These are phyloP conservation scores for Porphyrellus sp. DNA, from an alignment of 1,284 basidiomycete species.

Conservation along the genomic window DNA sequence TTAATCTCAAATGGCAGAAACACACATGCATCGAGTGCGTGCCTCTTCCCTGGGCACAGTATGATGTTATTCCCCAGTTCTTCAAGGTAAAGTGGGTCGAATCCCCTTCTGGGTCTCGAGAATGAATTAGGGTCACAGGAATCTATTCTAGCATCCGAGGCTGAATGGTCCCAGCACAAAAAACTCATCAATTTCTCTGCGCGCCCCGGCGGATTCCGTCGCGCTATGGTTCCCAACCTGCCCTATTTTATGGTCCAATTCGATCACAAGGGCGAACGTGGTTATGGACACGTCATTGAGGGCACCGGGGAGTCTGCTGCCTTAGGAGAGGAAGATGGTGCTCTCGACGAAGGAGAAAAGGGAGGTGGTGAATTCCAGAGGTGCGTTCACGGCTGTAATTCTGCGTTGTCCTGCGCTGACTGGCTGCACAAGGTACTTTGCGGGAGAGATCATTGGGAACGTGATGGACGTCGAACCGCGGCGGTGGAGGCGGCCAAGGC, in stretches of 20 bases:
- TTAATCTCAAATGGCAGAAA: constrained; percentile 80
- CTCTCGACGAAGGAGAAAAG: constrained; percentile 80
- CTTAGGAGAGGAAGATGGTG: constrained; percentile 61
- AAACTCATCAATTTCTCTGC: constrained; percentile 92
- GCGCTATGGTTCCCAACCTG: constrained; percentile 91
- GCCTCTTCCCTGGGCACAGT: constrained; percentile 82
- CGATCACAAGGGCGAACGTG: constrained; percentile 95
- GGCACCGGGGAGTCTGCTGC: constrained; percentile 68
- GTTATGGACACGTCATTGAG: constrained; percentile 96
- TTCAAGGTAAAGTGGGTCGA: constrained; percentile 65
- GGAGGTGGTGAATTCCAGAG: constrained; percentile 85
- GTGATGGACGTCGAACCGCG: constrained; percentile 86
- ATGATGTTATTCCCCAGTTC: constrained; percentile 85
- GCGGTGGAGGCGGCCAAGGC: constrained; percentile 78
- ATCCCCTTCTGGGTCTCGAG: not conserved
- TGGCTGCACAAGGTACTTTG: constrained; percentile 74
- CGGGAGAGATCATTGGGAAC: constrained; percentile 92
- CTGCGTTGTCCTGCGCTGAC: constrained; percentile 2
- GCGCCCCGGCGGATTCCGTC: constrained; percentile 85
- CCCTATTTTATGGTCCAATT: constrained; percentile 99
- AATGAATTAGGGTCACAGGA: constrained; percentile 52
- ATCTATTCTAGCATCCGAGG: constrained; percentile 87
- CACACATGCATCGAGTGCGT: constrained; percentile 94
- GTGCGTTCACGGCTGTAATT: constrained; percentile 43
- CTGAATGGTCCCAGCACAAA: constrained; percentile 97